phyloP scores from a whole-genome alignment of 2,329 filamentous ascomycete genomes.

The Fusarium sambucinum region DNA sequence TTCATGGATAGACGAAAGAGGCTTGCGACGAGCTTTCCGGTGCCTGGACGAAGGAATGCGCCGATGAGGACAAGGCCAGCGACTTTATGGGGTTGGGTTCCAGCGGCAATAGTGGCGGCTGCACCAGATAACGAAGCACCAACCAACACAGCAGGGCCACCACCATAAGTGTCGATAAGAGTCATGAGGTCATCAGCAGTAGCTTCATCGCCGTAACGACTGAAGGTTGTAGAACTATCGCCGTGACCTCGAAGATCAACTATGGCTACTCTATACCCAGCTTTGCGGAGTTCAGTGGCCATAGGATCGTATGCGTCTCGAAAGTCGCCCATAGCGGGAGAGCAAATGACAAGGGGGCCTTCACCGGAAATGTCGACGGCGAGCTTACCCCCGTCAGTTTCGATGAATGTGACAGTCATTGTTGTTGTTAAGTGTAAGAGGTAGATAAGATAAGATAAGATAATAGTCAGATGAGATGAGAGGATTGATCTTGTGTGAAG shows the following conservation, averaged over 20 bases:
- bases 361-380: constrained; percentile 26
- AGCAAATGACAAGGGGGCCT: constrained; percentile 34
- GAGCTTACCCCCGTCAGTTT: constrained; percentile 34
- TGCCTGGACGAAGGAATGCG: constrained; percentile 24
- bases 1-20: constrained; percentile 11
- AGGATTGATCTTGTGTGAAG: rapidly evolving
- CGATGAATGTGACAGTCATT: constrained; percentile 30
- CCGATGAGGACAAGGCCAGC: constrained; percentile 23
- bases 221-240: constrained; percentile 26
- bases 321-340: constrained; percentile 32
- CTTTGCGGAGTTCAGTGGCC: constrained; percentile 6
- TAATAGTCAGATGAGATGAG: too few relatives aligned
- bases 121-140: constrained; percentile 24
- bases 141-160: constrained; percentile 15
- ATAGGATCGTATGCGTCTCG: constrained; percentile 28
- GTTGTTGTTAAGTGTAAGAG: background rate
- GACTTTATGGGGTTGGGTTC: constrained; percentile 21
- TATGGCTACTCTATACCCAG: constrained; percentile 25
- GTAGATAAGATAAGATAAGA: background rate
- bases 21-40: background rate
- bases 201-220: constrained; percentile 23
- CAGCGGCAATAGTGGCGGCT: constrained; percentile 28
- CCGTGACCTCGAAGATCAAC: constrained; percentile 36
- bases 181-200: constrained; percentile 26
- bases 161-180: constrained; percentile 15